Conservation (phyloP, 768 basidiomycete genomes). For the Leccinum truebloodii region DNA sequence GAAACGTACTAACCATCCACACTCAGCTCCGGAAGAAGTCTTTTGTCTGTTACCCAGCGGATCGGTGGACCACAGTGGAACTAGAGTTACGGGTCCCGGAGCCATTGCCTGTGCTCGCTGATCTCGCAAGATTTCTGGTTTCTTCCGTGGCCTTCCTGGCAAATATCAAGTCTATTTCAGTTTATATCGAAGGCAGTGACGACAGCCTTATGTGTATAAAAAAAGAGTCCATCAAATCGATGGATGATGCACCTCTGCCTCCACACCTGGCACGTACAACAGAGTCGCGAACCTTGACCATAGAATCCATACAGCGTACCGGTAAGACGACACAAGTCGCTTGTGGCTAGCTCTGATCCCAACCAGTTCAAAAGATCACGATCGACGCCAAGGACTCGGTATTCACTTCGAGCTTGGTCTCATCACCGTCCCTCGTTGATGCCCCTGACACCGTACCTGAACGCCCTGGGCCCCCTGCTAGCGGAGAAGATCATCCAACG, state of each 20-base stretch:
- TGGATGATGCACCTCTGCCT: neutral
- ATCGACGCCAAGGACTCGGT: conserved; percentile 8
- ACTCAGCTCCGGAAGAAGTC: conserved; percentile 6
- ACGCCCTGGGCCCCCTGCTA: neutral
- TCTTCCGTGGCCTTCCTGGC: conserved; percentile 13
- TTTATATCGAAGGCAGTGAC: neutral
- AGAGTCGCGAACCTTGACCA: neutral
- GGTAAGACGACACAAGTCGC: neutral
- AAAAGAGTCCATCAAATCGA: neutral
- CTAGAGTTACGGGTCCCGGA: conserved; percentile 12
- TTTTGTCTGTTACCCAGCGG: neutral
- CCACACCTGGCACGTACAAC: neutral
- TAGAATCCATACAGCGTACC: conserved; percentile 11
- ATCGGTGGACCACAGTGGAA: conserved; percentile 10
- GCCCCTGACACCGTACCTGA: neutral
- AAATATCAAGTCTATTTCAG: conserved; percentile 3
- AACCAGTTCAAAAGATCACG: conserved; percentile 11
- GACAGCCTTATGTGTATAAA: neutral
- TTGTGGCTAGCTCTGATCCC: neutral
- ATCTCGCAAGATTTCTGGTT: conserved; percentile 16
- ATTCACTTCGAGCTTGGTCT: neutral
- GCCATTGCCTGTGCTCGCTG: conserved; percentile 1
- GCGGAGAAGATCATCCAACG: neutral
- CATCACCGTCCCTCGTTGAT: neutral
- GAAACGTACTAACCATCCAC: no score